A percentile compares a stretch with the other conserved stretches of the same genome.
These are phyloP conservation scores for Juncus effusus DNA, from an alignment of 176 grass and related monocot genomes.

Conservation along the genomic window DNA sequence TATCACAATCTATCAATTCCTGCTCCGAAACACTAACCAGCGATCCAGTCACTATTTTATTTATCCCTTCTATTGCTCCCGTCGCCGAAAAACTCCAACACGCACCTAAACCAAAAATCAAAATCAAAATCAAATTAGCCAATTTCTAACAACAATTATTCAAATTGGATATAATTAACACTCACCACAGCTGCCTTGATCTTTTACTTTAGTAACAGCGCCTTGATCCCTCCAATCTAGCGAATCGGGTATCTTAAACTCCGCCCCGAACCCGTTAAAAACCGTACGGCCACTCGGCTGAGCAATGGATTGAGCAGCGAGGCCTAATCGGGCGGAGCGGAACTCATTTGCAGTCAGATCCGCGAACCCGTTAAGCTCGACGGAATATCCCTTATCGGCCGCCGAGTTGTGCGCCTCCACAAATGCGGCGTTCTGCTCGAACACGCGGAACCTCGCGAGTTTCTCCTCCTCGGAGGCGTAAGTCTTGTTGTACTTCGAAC, in stretches of 20 bases:
- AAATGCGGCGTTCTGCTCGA: slow-evolving; percentile 23
- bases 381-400: background rate
- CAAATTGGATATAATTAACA: background rate
- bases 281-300: background rate
- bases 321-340: slow-evolving; percentile 15
- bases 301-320: background rate
- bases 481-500: slow-evolving; percentile 1
- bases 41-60: slow-evolving; percentile 72
- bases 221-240: slow-evolving; percentile 24
- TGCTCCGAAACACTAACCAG: slow-evolving; percentile 89
- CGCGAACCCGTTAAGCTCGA: slow-evolving; percentile 19
- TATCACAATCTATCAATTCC: slow-evolving; percentile 81
- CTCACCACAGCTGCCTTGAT: slow-evolving; percentile 24
- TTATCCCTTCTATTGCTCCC: slow-evolving; percentile 97
- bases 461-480: slow-evolving; percentile 16
- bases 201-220: slow-evolving; percentile 18
- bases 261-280: slow-evolving; percentile 19
- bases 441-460: slow-evolving; percentile 16
- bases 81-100: slow-evolving; percentile 97
- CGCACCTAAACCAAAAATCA: slow-evolving; percentile 43
- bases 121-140: background rate
- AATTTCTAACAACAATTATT: background rate
- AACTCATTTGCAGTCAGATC: slow-evolving; percentile 25
- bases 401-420: slow-evolving; percentile 15
- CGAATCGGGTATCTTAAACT: slow-evolving; percentile 5